A percentile compares a stretch with the other conserved stretches of the same genome.
phyloP scores from a whole-genome alignment of 225 moss, liverwort and hornwort species.

The Physcomitrellopsis africana region DNA sequence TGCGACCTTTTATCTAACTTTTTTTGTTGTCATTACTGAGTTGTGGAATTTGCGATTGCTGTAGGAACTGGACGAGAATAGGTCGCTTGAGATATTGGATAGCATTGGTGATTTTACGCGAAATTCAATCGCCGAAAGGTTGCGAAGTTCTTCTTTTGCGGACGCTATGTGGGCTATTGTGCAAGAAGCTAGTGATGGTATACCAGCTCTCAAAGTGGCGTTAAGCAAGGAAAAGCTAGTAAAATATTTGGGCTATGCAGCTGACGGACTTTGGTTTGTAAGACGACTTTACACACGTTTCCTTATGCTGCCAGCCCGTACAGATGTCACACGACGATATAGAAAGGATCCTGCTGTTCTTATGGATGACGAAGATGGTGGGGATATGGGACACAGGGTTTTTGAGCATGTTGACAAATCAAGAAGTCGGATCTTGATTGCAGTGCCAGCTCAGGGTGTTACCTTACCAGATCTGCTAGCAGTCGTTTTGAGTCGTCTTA shows the following conservation, averaged over 20 bases:
- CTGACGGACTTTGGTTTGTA: conserved; percentile 80
- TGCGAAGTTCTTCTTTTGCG: conserved; percentile 62
- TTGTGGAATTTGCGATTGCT: conserved; percentile 21
- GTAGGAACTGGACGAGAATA: conserved; percentile 81
- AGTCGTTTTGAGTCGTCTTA: conserved; percentile 69
- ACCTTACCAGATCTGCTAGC: conserved; percentile 72
- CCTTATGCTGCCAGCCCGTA: conserved; percentile 66
- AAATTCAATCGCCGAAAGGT: conserved; percentile 60
- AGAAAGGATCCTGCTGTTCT: conserved; percentile 15
- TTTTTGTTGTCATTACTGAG: conserved; percentile 18
- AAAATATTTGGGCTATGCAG: conserved; percentile 56
- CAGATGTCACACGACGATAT: conserved; percentile 61
- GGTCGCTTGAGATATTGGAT: conserved; percentile 71
- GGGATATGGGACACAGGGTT: conserved; percentile 69
- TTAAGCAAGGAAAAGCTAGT: conserved; percentile 59
- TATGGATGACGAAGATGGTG: conserved; percentile 23
- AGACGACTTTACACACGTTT: conserved; percentile 74
- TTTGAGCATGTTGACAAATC: conserved; percentile 71
- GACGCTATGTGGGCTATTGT: conserved; percentile 75
- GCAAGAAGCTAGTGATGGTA: conserved; percentile 63
- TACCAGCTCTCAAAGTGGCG: conserved; percentile 55
- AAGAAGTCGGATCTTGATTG: conserved; percentile 61
- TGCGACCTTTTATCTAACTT: not conserved
- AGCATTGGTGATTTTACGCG: conserved; percentile 58
- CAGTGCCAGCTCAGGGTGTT: conserved; percentile 71